Evolutionary conservation across 495 filamentous ascomycete species (phyloP).

Genomic region (Aspergillus campestris): DNA sequence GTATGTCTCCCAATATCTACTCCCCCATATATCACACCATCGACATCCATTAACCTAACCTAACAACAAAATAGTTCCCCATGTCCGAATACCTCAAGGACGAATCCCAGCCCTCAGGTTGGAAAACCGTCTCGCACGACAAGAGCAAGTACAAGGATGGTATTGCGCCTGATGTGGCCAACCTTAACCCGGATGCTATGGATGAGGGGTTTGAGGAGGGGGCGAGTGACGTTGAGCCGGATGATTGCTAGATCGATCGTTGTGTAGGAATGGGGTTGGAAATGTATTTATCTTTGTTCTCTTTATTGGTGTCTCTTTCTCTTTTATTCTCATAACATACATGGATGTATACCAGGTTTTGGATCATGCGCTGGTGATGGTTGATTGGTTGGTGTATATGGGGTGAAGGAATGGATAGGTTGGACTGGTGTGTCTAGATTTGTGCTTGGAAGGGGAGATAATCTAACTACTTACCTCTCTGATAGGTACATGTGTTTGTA

Average conservation of each 20-base stretch:
- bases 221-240: conserved; percentile 34
- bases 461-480: too few species aligned
- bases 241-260: conserved; percentile 1
- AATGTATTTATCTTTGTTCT: too few species aligned
- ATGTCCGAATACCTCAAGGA: conserved; percentile 84
- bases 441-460: too few species aligned
- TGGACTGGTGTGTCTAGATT: too few species aligned
- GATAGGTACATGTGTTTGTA: too few species aligned
- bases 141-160: conserved; percentile 38
- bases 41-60: background rate
- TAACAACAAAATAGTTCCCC: conserved; percentile 50
- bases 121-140: conserved; percentile 65
- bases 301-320: too few species aligned
- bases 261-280: too few species aligned
- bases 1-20: conserved; percentile 24
- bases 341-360: too few species aligned
- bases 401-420: too few species aligned
- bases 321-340: too few species aligned
- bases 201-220: conserved; percentile 25
- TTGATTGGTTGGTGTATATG: too few species aligned
- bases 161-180: conserved; percentile 27
- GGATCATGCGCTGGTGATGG: too few species aligned
- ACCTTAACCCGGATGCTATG: conserved; percentile 42
- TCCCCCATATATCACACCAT: background rate
- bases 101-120: conserved; percentile 49